Conservation (phyloP, 1,139 yeast species). For the Kazachstania sp. region DNA sequence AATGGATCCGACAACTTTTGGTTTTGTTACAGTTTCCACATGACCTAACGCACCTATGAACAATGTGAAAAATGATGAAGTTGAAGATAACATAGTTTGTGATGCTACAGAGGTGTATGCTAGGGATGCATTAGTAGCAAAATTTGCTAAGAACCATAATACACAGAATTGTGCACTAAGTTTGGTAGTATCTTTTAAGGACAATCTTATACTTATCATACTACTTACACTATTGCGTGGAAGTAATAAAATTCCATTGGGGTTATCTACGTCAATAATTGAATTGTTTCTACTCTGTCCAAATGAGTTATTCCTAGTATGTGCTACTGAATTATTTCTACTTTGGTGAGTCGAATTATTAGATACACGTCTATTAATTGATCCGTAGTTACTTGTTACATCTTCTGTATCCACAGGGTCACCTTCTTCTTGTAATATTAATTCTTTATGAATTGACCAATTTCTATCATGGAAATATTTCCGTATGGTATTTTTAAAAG, state of each 20-base stretch:
- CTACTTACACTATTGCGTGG: not conserved
- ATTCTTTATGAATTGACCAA: slow-evolving; percentile 26
- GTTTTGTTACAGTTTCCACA: slow-evolving; percentile 57
- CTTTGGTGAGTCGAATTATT: not conserved
- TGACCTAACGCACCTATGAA: slow-evolving; percentile 67
- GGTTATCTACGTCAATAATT: not conserved
- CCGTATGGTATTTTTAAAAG: slow-evolving; percentile 32
- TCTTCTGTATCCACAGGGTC: not conserved
- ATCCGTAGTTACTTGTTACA: not conserved
- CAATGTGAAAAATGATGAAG: slow-evolving; percentile 87
- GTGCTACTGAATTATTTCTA: not conserved
- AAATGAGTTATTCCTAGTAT: not conserved
- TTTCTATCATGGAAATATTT: slow-evolving; percentile 27
- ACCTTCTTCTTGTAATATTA: slow-evolving; percentile 27
- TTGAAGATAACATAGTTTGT: slow-evolving; percentile 84
- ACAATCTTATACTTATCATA: slow-evolving; percentile 25
- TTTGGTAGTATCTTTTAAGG: slow-evolving; percentile 42
- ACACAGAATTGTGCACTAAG: slow-evolving; percentile 75
- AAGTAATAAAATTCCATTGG: not conserved
- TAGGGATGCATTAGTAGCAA: slow-evolving; percentile 79
- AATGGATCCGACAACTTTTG: slow-evolving; percentile 60
- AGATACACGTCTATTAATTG: not conserved
- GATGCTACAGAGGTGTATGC: slow-evolving; percentile 87
- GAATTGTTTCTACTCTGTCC: not conserved
- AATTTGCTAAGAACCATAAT: slow-evolving; percentile 84